Base-by-base conservation (phyloP, 495 filamentous ascomycete species). In the Symbiotaphrina buchneri region DNA sequence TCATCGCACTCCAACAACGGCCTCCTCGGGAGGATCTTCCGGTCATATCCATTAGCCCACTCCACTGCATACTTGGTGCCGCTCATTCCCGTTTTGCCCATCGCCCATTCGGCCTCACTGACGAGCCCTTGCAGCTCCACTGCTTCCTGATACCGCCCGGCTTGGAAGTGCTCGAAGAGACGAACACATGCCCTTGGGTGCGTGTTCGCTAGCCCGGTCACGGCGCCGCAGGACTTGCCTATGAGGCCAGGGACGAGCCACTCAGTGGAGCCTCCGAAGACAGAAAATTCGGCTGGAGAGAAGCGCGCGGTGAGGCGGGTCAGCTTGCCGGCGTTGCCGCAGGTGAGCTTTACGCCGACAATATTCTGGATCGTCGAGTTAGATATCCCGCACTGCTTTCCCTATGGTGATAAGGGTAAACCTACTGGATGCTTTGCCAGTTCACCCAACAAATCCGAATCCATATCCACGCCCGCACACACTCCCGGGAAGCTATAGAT, bases 401-500 rank as follows among this genome's bases (percentile, higher is more conserved):
- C n/a, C n/a, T n/a, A n/a, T n/a, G n/a, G n/a, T n/a, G n/a, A n/a
- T n/a, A n/a, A n/a, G n/a, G n/a, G n/a, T n/a, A n/a, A n/a, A n/a
- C n/a, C n/a, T n/a, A n/a, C n/a, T n/a, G 72, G 63, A 47, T 92
- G 81, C 39, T 68, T 48, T 3, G 82, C 50, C 13, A 93, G 63
- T 31, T 67, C 50, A 30, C 75, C 58, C 47, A 93, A 78, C 37
- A 69, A 58, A 42, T 91, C 80, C 0, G 79, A 87, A 32, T 63
- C 71, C 28, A 93, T 69, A 44, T 93, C 83, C 32, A 87, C 54
- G 8, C 84, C 83, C 8, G 65, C 58, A 20, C 74, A 76, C 2
- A 77, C 84, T 11, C 68, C 79, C 18, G 83, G 83, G 53, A 73
- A 94, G 55, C 92, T 94, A 59, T 94, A 94, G 46, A 94, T 83